phyloP scores from a whole-genome alignment of 208 protist genomes.

The Wallacemonas collosoma region DNA sequence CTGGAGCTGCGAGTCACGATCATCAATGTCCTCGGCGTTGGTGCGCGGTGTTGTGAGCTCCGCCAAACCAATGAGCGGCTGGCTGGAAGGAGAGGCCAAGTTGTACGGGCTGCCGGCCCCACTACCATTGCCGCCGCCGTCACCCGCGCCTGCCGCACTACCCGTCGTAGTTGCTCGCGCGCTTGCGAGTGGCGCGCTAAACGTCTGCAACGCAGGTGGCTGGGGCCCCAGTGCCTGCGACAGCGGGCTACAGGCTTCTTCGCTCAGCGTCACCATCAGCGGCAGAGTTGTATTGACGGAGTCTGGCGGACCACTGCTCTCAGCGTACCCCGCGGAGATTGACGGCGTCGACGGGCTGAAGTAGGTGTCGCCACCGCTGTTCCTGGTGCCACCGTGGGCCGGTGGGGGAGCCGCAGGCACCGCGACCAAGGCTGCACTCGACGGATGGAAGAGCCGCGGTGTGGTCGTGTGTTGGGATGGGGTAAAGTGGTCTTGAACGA shows the following conservation, averaged over 20 bases:
- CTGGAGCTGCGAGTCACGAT: slow-evolving; percentile 5
- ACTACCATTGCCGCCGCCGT: neutral
- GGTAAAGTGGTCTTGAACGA: slow-evolving; percentile 10
- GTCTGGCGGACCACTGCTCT: neutral
- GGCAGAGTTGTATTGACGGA: neutral
- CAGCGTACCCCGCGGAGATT: neutral
- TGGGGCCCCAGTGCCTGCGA: neutral
- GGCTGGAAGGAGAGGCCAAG: neutral
- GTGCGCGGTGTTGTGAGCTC: neutral
- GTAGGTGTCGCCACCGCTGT: neutral
- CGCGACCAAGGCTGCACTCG: neutral
- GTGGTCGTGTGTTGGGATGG: neutral
- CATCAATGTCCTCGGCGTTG: neutral
- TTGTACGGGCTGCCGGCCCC: neutral
- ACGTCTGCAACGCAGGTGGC: neutral
- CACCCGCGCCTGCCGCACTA: neutral
- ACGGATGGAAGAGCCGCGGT: slow-evolving; percentile 7
- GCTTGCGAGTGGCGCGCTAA: neutral
- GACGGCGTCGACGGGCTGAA: neutral
- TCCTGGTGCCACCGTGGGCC: neutral
- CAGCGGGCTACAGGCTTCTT: neutral
- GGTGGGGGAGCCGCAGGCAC: neutral
- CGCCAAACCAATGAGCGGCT: neutral
- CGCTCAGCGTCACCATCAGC: neutral
- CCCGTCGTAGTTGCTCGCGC: too few species aligned